Evolutionary conservation across 2,329 filamentous ascomycete genomes (phyloP).

Genomic region (Fusarium penzigii): DNA sequence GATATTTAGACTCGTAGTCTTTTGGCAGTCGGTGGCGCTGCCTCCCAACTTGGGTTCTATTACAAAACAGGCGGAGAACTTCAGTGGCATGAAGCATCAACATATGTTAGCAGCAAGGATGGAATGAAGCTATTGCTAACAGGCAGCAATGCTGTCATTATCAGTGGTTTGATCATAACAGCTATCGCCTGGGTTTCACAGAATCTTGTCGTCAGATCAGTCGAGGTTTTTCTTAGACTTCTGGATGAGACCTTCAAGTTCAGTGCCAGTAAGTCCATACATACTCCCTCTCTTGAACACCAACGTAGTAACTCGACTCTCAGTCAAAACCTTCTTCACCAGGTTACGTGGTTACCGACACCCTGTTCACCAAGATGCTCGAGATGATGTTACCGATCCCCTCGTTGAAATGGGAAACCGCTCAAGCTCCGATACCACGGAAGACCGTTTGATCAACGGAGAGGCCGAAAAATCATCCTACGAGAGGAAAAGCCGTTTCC

Average conservation of each 20-base stretch:
- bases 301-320: neutral
- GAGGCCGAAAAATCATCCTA: conserved; percentile 11
- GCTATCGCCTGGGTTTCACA: conserved; percentile 25
- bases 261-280: neutral
- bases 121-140: conserved; percentile 34
- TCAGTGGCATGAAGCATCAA: conserved; percentile 33
- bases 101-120: conserved; percentile 33
- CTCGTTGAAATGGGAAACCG: conserved; percentile 15
- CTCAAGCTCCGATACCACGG: conserved; percentile 15
- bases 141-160: conserved; percentile 29
- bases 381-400: neutral
- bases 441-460: conserved; percentile 4
- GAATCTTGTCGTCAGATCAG: conserved; percentile 22
- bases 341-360: neutral
- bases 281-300: neutral
- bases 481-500: conserved; percentile 4
- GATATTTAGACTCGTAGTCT: conserved; percentile 19
- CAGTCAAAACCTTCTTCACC: neutral
- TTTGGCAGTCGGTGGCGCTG: conserved; percentile 29
- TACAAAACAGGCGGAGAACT: conserved; percentile 34
- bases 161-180: conserved; percentile 23
- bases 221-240: conserved; percentile 18
- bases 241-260: neutral
- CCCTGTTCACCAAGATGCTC: neutral
- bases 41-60: conserved; percentile 35